Evolutionary conservation across 2,329 filamentous ascomycete genomes (phyloP).

Genomic region (Myriosclerotinia duriaeana): DNA sequence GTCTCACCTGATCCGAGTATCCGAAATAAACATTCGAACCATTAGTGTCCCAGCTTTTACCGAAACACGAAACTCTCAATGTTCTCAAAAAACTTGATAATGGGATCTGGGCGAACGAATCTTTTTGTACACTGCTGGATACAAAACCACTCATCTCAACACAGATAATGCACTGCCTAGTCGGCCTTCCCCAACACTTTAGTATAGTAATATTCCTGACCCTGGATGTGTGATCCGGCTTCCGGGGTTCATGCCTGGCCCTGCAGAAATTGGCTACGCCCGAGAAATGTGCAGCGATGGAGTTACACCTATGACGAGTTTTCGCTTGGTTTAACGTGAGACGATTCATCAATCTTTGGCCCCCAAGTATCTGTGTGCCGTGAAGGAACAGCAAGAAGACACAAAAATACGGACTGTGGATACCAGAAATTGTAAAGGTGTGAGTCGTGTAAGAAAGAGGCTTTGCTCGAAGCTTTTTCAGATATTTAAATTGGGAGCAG

Average conservation of each 20-base stretch:
- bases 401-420: not conserved
- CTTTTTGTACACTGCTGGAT: not conserved
- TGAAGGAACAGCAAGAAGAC: not conserved
- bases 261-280: constrained; percentile 10
- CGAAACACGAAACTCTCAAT: not conserved
- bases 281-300: not conserved
- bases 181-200: not conserved
- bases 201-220: not conserved
- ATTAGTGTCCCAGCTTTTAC: not conserved
- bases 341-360: not conserved
- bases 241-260: not conserved
- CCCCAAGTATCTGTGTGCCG: not conserved
- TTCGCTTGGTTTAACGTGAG: not conserved
- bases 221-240: constrained; percentile 9
- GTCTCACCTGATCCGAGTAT: not conserved
- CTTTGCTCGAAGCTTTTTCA: too few species aligned
- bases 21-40: not conserved
- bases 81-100: not conserved
- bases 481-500: not conserved
- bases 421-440: not conserved
- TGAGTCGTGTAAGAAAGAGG: not conserved
- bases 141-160: not conserved
- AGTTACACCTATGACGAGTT: constrained; percentile 9
- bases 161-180: not conserved
- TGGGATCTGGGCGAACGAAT: not conserved